These are phyloP conservation scores for Rhizopogon sp. DNA, from an alignment of 768 basidiomycete species.

Conservation along the genomic window DNA sequence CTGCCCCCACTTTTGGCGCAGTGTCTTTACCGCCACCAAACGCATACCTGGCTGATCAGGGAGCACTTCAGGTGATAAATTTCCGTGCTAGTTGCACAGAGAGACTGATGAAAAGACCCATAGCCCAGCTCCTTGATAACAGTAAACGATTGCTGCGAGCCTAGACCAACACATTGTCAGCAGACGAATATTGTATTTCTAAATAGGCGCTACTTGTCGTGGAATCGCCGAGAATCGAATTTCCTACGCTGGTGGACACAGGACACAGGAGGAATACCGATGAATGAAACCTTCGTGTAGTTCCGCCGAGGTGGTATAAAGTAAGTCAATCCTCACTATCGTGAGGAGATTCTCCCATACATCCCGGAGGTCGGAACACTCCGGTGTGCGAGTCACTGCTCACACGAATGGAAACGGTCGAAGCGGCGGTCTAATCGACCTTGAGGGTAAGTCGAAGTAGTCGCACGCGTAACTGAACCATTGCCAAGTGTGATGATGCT, in stretches of 20 bases:
- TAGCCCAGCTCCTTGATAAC: slow-evolving; percentile 95
- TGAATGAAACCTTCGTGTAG: slow-evolving; percentile 45
- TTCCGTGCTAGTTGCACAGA: slow-evolving; percentile 98
- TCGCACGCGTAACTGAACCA: no score
- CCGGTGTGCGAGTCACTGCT: no score
- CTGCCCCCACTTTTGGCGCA: slow-evolving; percentile 97
- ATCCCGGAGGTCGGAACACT: no score
- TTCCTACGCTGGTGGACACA: slow-evolving; percentile 62
- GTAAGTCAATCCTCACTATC: no score
- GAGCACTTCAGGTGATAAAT: slow-evolving; percentile 46
- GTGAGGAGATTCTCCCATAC: no score
- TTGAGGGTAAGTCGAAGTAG: no score
- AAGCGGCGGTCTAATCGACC: no score
- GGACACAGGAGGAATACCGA: slow-evolving; percentile 52
- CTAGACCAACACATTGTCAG: slow-evolving; percentile 35
- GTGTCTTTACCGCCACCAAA: slow-evolving; percentile 94
- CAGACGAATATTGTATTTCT: slow-evolving; percentile 2
- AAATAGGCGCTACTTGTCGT: slow-evolving; percentile 54
- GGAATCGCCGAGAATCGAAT: slow-evolving; percentile 67
- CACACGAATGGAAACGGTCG: no score
- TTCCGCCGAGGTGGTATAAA: no score
- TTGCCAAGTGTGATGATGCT: no score
- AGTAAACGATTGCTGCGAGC: slow-evolving; percentile 83
- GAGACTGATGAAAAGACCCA: slow-evolving; percentile 99
- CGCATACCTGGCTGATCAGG: slow-evolving; percentile 93